Evolutionary conservation across 108 stramenopile genomes (phyloP).

Genomic region (Schizochytrium sp.): DNA sequence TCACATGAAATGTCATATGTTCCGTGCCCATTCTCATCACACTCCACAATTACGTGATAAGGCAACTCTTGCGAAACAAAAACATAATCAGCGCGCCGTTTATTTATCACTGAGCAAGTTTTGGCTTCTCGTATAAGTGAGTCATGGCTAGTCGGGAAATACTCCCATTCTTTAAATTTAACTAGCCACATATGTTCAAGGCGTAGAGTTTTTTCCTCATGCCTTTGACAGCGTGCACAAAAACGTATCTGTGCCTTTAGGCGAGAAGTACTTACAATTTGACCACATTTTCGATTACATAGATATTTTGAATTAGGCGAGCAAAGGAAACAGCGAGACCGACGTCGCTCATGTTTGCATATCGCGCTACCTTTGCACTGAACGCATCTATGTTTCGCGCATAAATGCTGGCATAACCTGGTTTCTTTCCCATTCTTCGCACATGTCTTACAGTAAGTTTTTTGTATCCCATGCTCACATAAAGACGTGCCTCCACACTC

Average conservation of each 20-base stretch:
- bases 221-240: background rate
- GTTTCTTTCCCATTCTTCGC: too few species aligned
- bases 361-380: background rate
- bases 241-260: background rate
- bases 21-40: constrained; percentile 19
- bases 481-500: too few species aligned
- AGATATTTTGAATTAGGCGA: background rate
- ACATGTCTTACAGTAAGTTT: too few species aligned
- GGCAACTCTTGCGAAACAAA: background rate
- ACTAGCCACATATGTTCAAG: background rate
- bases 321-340: background rate
- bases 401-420: background rate
- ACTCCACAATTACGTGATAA: constrained; percentile 3
- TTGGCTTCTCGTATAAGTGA: background rate
- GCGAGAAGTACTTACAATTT: background rate
- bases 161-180: background rate
- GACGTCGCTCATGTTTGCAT: background rate
- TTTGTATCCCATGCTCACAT: too few species aligned
- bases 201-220: background rate
- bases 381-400: background rate
- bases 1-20: background rate
- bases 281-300: background rate
- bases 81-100: background rate
- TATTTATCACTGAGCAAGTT: background rate
- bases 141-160: background rate